Base-by-base conservation (phyloP, 139 green algal genomes). In the Haematococcus lacustris region DNA sequence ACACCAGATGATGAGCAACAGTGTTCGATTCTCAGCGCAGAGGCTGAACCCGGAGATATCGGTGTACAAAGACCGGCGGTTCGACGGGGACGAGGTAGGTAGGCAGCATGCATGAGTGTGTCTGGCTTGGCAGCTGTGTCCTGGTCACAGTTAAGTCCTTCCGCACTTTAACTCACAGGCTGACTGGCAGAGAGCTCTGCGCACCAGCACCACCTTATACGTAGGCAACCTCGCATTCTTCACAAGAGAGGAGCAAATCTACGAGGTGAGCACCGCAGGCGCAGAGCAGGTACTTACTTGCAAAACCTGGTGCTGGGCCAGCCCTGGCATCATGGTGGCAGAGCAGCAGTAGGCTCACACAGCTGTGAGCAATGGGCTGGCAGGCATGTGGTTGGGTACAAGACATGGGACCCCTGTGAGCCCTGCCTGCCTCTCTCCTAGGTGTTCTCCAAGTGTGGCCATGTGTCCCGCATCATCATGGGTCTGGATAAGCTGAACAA, bases 181-280 rank as follows among this genome's bases (percentile, higher is more conserved):
- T n/a, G 83, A 96, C 35, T 98, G 93, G 83, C 84, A 93, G 39
- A 66, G 87, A 33, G 73, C 78, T 3, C 74, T 98, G 62, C 73
- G 60, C 23, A 84, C 68, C 7, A 92, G 82, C n/a, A 91, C 87
- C 38, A 94, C 94, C 1, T 79, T 99, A 5, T 99, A 99, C 72
- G 83, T 99, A 0, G 96, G 96, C 61, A 99, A 99, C 86, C 78
- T 99, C 4, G 92, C 88, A 0, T 99, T 99, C 82, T 97, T 85
- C 81, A 99, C 96, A 3, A 94, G 88, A 5, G 96, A 99, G 74
- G 92, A 98, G 81, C 96, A 99, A 75, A 91, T 99, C 60, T 85
- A 85, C 63, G 79, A 85, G 38, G 79, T 85, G 51, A 78, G 78
- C n/a, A 70, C n/a, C n/a, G n/a, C n/a, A n/a, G n/a, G n/a, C n/a